Percentiles rank a stretch among this genome's conserved stretches.
Evolutionary conservation across 2,329 filamentous ascomycete species (phyloP).

Genomic region (Aspergillus aculeatinus): DNA sequence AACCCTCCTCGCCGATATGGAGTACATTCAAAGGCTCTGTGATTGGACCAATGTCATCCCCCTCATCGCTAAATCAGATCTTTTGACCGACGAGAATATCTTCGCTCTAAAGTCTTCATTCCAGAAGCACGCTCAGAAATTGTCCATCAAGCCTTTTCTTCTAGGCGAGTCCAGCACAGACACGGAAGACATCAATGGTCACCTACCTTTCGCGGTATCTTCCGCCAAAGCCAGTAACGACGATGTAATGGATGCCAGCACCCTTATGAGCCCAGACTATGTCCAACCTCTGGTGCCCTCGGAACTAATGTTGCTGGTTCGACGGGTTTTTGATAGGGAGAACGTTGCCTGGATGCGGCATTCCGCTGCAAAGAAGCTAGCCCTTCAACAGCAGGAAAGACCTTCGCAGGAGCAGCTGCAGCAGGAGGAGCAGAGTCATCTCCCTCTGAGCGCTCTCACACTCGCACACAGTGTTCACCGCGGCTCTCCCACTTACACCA

Average conservation of each 20-base stretch:
- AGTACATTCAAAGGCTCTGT: slow-evolving; percentile 69
- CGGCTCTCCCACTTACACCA: slow-evolving; percentile 52
- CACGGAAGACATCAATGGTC: slow-evolving; percentile 28
- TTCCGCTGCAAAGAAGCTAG: slow-evolving; percentile 75
- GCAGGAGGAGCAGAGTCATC: not conserved
- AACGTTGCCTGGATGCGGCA: slow-evolving; percentile 81
- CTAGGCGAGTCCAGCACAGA: slow-evolving; percentile 52
- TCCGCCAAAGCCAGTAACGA: slow-evolving; percentile 69
- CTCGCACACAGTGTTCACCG: slow-evolving; percentile 29
- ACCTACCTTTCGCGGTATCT: slow-evolving; percentile 71
- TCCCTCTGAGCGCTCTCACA: slow-evolving; percentile 21
- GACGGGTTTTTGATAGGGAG: slow-evolving; percentile 72
- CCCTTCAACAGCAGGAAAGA: slow-evolving; percentile 62
- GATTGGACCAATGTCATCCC: slow-evolving; percentile 81
- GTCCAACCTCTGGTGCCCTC: slow-evolving; percentile 74
- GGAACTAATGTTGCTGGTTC: slow-evolving; percentile 69
- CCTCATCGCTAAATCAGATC: slow-evolving; percentile 74
- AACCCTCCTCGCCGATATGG: slow-evolving; percentile 63
- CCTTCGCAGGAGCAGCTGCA: slow-evolving; percentile 9
- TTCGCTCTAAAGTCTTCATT: slow-evolving; percentile 57
- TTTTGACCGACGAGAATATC: slow-evolving; percentile 59
- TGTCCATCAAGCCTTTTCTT: slow-evolving; percentile 64
- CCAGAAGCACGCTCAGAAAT: slow-evolving; percentile 33
- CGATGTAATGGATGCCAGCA: slow-evolving; percentile 86
- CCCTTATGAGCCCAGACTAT: slow-evolving; percentile 91